Percentiles rank a stretch among this genome's conserved stretches.
phyloP scores from a whole-genome alignment of 306 rosid species.

The Quercus agrifolia region DNA sequence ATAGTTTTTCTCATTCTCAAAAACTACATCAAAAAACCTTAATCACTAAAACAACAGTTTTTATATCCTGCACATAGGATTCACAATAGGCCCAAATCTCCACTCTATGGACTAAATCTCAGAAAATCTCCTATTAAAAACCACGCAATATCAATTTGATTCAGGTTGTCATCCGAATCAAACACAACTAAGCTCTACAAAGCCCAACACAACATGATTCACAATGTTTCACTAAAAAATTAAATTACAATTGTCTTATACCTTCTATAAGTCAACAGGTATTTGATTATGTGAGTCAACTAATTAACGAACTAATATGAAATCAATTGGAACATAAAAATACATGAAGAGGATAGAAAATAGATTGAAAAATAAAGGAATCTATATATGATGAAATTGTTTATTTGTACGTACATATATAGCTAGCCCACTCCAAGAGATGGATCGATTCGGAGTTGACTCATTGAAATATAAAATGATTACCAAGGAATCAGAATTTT shows the following conservation, averaged over 20 bases:
- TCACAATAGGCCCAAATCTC: too few species aligned
- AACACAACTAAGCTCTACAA: too few species aligned
- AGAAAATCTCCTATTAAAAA: too few species aligned
- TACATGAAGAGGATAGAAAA: neutral
- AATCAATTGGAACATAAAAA: neutral
- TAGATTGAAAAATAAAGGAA: conserved; percentile 9
- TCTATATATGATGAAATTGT: neutral
- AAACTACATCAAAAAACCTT: too few species aligned
- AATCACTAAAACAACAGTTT: too few species aligned
- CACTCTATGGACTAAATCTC: too few species aligned
- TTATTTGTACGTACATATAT: neutral
- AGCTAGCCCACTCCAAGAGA: conserved; percentile 12
- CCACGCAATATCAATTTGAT: too few species aligned
- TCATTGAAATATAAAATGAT: conserved; percentile 12
- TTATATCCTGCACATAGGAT: too few species aligned
- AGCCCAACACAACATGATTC: neutral
- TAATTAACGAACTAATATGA: neutral
- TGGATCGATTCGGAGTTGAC: conserved; percentile 60
- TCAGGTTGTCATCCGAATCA: too few species aligned
- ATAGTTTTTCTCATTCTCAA: too few species aligned
- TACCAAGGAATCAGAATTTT: conserved; percentile 41
- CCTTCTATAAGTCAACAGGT: neutral
- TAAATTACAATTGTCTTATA: neutral
- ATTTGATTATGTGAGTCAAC: neutral
- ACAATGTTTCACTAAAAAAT: neutral